These are phyloP conservation scores for Cordia subcordata DNA, from an alignment of 257 asterid genomes.

Conservation along the genomic window DNA sequence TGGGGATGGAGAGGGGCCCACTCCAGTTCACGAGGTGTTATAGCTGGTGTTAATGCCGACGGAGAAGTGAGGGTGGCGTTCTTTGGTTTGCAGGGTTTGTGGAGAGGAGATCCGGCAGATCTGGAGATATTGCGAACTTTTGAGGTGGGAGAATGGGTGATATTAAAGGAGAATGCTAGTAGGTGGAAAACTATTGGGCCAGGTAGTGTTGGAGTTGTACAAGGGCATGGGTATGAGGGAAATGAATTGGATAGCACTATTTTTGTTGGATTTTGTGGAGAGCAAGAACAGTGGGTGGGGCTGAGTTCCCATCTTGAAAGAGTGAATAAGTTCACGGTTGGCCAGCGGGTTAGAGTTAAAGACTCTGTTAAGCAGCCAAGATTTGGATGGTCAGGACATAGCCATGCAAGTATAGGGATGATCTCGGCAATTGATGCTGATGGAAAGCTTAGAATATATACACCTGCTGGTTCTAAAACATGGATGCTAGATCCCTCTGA, in stretches of 20 bases:
- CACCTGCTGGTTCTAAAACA: conserved; percentile 80
- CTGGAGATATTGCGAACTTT: conserved; percentile 60
- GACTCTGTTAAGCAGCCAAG: conserved; percentile 71
- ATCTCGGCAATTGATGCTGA: conserved; percentile 87
- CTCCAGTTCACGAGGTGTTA: conserved; percentile 65
- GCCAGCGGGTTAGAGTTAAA: conserved; percentile 68
- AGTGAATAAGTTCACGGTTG: conserved; percentile 47
- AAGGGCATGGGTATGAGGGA: conserved; percentile 67
- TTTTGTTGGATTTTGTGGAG: conserved; percentile 82
- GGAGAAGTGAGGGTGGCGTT: conserved; percentile 84
- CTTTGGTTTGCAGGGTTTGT: conserved; percentile 67
- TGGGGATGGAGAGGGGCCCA: conserved; percentile 99
- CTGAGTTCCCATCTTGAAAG: conserved; percentile 41
- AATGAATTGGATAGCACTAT: conserved; percentile 62
- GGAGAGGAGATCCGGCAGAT: conserved; percentile 97
- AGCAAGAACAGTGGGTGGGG: conserved; percentile 84
- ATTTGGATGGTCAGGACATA: conserved; percentile 97
- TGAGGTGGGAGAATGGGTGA: conserved; percentile 94
- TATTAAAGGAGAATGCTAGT: conserved; percentile 41
- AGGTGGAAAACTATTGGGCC: conserved; percentile 73
- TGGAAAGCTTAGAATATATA: conserved; percentile 84
- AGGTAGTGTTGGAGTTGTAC: conserved; percentile 86
- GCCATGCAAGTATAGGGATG: conserved; percentile 64
- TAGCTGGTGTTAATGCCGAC: conserved; percentile 66
- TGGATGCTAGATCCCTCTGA: conserved; percentile 95